A percentile compares a stretch with the other conserved stretches of the same genome.
These are phyloP conservation scores for Zygosaccharomyces bisporus DNA, from an alignment of 805 yeast genomes.

Conservation along the genomic window DNA sequence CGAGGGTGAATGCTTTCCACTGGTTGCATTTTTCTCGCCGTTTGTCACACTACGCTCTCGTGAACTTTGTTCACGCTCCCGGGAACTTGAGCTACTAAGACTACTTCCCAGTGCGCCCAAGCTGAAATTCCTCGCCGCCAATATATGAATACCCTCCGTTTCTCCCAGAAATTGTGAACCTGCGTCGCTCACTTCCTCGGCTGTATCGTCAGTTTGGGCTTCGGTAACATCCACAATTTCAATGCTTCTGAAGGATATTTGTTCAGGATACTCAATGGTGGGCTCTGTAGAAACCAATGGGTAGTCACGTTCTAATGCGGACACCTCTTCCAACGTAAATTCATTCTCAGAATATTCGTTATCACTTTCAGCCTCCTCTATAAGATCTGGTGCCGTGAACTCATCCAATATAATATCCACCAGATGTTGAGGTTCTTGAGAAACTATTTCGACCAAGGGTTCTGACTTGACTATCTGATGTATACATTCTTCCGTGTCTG, in stretches of 20 bases:
- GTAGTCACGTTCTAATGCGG: background rate
- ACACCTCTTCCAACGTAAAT: conserved; percentile 3
- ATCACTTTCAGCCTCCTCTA: conserved; percentile 2
- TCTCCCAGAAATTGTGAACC: background rate
- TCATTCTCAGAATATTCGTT: background rate
- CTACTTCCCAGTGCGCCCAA: background rate
- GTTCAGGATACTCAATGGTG: conserved; percentile 5
- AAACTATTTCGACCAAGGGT: conserved; percentile 6
- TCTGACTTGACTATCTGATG: conserved; percentile 8
- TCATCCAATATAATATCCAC: conserved; percentile 4
- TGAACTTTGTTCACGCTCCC: background rate
- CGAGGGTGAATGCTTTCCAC: background rate
- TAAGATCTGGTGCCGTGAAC: conserved; percentile 5
- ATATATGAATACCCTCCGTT: background rate
- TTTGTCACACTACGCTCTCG: background rate
- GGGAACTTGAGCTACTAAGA: background rate
- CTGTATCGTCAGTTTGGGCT: background rate
- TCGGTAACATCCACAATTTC: background rate
- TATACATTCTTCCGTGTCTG: background rate
- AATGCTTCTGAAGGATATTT: background rate
- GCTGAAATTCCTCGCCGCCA: background rate
- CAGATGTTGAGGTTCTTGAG: background rate
- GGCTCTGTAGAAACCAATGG: conserved; percentile 7
- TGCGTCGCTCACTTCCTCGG: background rate
- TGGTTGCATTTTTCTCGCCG: background rate